A percentile compares a stretch with the other conserved stretches of the same genome.
Evolutionary conservation across 106 monocot species (phyloP).

Genomic region (Dendrobium huoshanense): DNA sequence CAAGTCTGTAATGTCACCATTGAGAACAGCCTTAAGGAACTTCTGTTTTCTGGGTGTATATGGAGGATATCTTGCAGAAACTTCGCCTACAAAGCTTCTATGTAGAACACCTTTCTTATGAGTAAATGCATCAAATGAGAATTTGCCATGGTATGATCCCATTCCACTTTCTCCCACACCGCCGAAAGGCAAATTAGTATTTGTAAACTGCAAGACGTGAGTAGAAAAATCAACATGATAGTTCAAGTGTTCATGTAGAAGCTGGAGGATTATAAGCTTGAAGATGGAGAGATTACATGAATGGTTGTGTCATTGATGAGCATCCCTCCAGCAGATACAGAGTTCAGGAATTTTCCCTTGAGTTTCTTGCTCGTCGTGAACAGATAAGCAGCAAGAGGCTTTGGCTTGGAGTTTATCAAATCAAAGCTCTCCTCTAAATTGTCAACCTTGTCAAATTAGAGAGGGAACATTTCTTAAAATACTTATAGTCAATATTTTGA

Average conservation of each 20-base stretch:
- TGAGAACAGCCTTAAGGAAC: constrained; percentile 47
- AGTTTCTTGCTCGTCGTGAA: constrained; percentile 64
- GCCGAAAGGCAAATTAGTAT: constrained; percentile 48
- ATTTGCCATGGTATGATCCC: constrained; percentile 46
- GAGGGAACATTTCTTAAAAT: no score
- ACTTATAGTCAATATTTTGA: no score
- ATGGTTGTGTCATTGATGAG: constrained; percentile 45
- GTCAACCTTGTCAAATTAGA: constrained; percentile 31
- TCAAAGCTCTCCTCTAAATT: constrained; percentile 48
- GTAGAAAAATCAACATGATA: no score
- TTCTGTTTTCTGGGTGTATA: constrained; percentile 54
- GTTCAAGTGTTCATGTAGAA: no score
- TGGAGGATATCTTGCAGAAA: constrained; percentile 62
- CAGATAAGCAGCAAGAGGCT: constrained; percentile 69
- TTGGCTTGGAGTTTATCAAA: constrained; percentile 42
- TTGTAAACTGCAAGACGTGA: constrained; percentile 32
- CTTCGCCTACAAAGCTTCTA: constrained; percentile 57
- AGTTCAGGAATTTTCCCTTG: constrained; percentile 37
- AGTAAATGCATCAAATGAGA: constrained; percentile 79
- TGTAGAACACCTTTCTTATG: constrained; percentile 72
- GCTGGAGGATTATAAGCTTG: neutral
- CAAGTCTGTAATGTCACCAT: constrained; percentile 29
- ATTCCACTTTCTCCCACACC: constrained; percentile 58
- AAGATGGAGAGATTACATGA: constrained; percentile 32
- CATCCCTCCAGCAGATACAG: constrained; percentile 53